A percentile compares a stretch with the other conserved stretches of the same genome.
Conservation (phyloP, 2,329 filamentous ascomycete species). For the Xylariaceae sp. region DNA sequence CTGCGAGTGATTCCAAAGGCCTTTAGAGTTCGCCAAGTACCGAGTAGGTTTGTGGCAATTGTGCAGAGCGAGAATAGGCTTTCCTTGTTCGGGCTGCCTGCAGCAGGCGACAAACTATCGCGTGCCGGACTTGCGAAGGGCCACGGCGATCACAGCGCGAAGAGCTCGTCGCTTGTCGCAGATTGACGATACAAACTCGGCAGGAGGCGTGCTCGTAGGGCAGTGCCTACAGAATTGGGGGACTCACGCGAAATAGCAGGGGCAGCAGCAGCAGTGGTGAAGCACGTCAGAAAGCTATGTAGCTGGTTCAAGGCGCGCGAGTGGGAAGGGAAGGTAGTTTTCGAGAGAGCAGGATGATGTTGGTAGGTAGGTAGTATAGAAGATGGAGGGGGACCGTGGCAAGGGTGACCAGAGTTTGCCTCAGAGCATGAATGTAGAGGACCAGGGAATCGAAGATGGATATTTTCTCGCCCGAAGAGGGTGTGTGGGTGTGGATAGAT, state of each 20-base stretch:
- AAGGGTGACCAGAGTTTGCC: slow-evolving; percentile 23
- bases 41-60: slow-evolving; percentile 32
- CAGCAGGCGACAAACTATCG: slow-evolving; percentile 22
- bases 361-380: slow-evolving; percentile 1
- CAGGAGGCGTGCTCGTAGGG: slow-evolving; percentile 27
- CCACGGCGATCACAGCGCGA: slow-evolving; percentile 18
- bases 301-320: neutral
- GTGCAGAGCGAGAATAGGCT: slow-evolving; percentile 16
- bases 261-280: slow-evolving; percentile 28
- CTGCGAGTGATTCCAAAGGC: slow-evolving; percentile 34
- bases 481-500: slow-evolving; percentile 32
- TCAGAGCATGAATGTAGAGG: slow-evolving; percentile 26
- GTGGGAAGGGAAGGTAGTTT: neutral
- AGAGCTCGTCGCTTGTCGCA: slow-evolving; percentile 20
- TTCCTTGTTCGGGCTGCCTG: slow-evolving; percentile 26
- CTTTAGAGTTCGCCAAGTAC: slow-evolving; percentile 36
- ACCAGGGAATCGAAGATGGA: slow-evolving; percentile 28
- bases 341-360: too few species aligned
- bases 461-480: slow-evolving; percentile 20
- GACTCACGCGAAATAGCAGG: slow-evolving; percentile 30
- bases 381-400: neutral
- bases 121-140: slow-evolving; percentile 16
- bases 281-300: neutral
- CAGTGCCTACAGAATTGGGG: slow-evolving; percentile 33
- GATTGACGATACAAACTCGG: slow-evolving; percentile 30